Conservation (phyloP, 2,329 filamentous ascomycete genomes). For the Biscogniauxia mediterranea region DNA sequence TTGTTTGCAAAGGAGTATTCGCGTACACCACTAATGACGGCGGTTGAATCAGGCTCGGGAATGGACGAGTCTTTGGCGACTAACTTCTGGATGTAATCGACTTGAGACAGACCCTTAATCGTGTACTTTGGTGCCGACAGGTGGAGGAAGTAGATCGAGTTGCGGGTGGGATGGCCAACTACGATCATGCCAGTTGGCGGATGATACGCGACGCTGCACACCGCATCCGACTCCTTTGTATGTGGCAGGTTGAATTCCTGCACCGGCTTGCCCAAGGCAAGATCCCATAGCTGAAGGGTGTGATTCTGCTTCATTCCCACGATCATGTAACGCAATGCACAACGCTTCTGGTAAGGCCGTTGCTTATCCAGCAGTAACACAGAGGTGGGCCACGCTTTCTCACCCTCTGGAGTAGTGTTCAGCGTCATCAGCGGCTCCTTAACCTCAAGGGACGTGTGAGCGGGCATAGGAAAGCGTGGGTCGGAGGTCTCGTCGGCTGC, state of each 20-base stretch:
- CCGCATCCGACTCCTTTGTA: conserved; percentile 93
- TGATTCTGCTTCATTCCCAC: conserved; percentile 99
- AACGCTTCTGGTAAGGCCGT: conserved; percentile 85
- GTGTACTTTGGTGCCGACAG: conserved; percentile 92
- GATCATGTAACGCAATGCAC: conserved; percentile 90
- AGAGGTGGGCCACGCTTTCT: conserved; percentile 96
- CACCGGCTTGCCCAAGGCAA: conserved; percentile 90
- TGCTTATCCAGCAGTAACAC: conserved; percentile 95
- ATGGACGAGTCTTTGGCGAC: conserved; percentile 69
- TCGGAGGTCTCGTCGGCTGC: conserved; percentile 51
- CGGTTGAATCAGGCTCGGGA: conserved; percentile 87
- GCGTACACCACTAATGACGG: conserved; percentile 93
- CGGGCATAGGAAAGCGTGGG: conserved; percentile 50
- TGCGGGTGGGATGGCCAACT: conserved; percentile 92
- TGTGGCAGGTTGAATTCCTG: conserved; percentile 97
- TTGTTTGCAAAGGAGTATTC: conserved; percentile 91
- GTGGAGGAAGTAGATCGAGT: conserved; percentile 96
- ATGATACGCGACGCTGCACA: conserved; percentile 95
- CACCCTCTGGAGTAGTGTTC: conserved; percentile 78
- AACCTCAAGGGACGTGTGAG: conserved; percentile 66
- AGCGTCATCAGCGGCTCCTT: conserved; percentile 84
- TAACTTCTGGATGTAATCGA: conserved; percentile 79
- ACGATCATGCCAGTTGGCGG: conserved; percentile 89
- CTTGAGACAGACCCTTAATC: conserved; percentile 78
- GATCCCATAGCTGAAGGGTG: conserved; percentile 96